phyloP scores from a whole-genome alignment of 2,329 filamentous ascomycete species.

The Septoria linicola region DNA sequence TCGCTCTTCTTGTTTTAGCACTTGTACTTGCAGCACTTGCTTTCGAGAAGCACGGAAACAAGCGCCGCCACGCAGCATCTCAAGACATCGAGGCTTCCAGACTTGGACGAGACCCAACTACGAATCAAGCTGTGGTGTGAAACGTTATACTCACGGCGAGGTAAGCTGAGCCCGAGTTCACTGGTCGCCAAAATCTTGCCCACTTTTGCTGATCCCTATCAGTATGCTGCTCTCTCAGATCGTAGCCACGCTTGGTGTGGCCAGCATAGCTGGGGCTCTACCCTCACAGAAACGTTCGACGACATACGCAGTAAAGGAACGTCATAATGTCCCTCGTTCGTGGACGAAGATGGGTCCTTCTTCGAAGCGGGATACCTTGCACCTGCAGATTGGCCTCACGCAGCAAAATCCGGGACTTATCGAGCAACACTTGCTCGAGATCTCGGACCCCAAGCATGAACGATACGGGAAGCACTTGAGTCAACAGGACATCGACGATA shows the following conservation, averaged over 20 bases:
- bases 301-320: constrained; percentile 56
- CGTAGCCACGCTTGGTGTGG: constrained; percentile 2
- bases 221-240: constrained; percentile 13
- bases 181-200: too few relatives aligned
- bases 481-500: constrained; percentile 51
- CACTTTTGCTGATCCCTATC: not conserved
- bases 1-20: too few relatives aligned
- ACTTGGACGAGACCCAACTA: too few relatives aligned
- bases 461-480: constrained; percentile 55
- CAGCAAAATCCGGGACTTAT: constrained; percentile 57
- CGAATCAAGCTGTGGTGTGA: too few relatives aligned
- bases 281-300: constrained; percentile 32
- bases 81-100: too few relatives aligned
- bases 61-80: too few relatives aligned
- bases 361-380: constrained; percentile 50
- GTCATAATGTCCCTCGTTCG: constrained; percentile 51
- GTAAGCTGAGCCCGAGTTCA: too few relatives aligned
- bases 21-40: too few relatives aligned
- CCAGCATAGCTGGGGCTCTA: constrained; percentile 6
- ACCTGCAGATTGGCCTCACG: constrained; percentile 59
- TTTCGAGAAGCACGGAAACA: too few relatives aligned
- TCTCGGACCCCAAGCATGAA: constrained; percentile 54
- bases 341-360: constrained; percentile 53
- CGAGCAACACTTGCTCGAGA: constrained; percentile 55
- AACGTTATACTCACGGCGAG: too few relatives aligned